Evolutionary conservation across 2,329 filamentous ascomycete species (phyloP), one percentile per base, ranked within the genome.

Genomic region (Chaetoscypha palmicola): DNA sequence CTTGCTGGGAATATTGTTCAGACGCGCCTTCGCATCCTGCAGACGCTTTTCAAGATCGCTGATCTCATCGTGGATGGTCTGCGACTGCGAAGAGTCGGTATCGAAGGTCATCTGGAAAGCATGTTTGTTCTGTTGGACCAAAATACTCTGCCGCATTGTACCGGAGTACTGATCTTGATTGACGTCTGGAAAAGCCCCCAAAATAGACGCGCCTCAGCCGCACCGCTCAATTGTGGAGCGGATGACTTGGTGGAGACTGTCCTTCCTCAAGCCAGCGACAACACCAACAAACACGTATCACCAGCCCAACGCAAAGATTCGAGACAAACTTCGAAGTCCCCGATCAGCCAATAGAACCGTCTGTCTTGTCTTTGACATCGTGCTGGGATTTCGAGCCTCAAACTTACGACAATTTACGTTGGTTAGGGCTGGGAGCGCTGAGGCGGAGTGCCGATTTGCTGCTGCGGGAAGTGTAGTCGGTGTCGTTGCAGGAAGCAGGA

Each of bases 11-110:
- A 5, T 12, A 31, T 23, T 62, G 9, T 62, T 67, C 39, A 80
- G 64, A 37, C 68, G 71, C 19, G 60, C 22, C 30, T 64, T 68
- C 5, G 68, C 68, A 47, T 62, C 56, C 23, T 53, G 47, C 3
- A 72, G 60, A 41, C 64, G 64, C 47, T 50, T 48, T 46, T 86
- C 77, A 9, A 86, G 67, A 16, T 73, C 68, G 5, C 65, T 64
- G 49, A 86, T 77, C 61, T 85, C 79, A 61, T 72, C 60, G 42
- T 48, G 43, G 30, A 62, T 49, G 65, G 68, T 45, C 64, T 56
- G 54, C 45, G 52, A 56, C 51, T 55, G 46, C 43, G 45, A 32
- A 37, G 47, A 52, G 51, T 55, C 52, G 38, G 35, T 31, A 38
- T 38, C 28, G 22, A 34, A 42, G 52, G 34, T 55, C 58, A 59